phyloP scores from a whole-genome alignment of 1,139 yeast species.

The Tardiomyces digboiensis region DNA sequence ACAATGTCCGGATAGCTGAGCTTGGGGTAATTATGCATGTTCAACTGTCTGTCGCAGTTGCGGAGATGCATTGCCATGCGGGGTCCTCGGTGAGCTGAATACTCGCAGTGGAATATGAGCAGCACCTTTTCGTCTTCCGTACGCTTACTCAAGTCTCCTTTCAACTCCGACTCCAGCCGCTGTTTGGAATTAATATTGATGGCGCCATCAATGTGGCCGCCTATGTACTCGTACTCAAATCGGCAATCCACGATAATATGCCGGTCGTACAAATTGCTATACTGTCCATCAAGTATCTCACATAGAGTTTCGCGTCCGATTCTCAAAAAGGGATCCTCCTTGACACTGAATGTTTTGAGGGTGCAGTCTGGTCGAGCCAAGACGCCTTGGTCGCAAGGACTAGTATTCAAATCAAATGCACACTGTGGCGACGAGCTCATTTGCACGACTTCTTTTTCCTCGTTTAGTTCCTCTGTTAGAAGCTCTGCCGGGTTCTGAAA shows the following conservation, averaged over 20 bases:
- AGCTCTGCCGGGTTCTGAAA: constrained; percentile 38
- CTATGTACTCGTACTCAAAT: constrained; percentile 82
- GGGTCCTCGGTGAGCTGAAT: constrained; percentile 88
- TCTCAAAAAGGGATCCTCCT: constrained; percentile 65
- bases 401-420: background rate
- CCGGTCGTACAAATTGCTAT: constrained; percentile 46
- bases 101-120: constrained; percentile 88
- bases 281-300: constrained; percentile 50
- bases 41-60: constrained; percentile 67
- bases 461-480: constrained; percentile 19
- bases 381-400: constrained; percentile 3
- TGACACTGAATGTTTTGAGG: constrained; percentile 26
- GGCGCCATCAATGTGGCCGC: constrained; percentile 89
- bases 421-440: constrained; percentile 5
- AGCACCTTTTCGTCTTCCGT: constrained; percentile 24
- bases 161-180: constrained; percentile 43
- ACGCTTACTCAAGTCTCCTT: constrained; percentile 7
- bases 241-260: constrained; percentile 74
- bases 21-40: constrained; percentile 68
- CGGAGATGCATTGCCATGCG: constrained; percentile 82
- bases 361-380: constrained; percentile 16
- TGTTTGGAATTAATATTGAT: constrained; percentile 65
- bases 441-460: constrained; percentile 7
- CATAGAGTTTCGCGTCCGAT: constrained; percentile 58
- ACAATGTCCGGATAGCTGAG: constrained; percentile 82